Evolutionary conservation across 2,329 filamentous ascomycete species (phyloP), one percentile per base, ranked within the genome.

Genomic region (Ophiosphaerella herpotricha): DNA sequence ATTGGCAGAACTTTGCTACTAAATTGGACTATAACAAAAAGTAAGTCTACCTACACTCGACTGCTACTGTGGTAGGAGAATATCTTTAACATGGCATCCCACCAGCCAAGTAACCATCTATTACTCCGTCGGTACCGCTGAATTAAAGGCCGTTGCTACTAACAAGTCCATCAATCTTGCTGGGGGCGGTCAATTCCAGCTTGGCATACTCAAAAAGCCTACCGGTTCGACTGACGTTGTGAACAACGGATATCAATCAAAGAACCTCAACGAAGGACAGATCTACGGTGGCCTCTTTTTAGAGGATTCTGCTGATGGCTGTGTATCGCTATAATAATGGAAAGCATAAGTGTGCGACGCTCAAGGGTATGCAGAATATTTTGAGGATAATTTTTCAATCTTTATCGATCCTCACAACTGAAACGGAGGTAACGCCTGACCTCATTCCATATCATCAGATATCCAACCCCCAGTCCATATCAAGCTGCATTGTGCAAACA

Each of bases 1-100:
- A 77, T 16, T 85, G 83, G 77, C 81, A 86, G 66, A 87, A 87
- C 74, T 86, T 86, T 74, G 84, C 78, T 7, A 46, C 85, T 29
- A 80, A 77, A 18, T 72, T 85, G 12, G 79, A 87, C 67, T 87
- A 83, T 66, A 72, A 74, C 42, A 73, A 78, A 46, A 80, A 82
- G 81, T 84, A 69, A 39, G 79, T 56, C 23, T 5, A 21, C 18
- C 18, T 21, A 21, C 18, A 3, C 18, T 21, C 4, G 18, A 21
- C 18, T 4, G 18, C 18, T 21, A 21, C 4, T 21, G 18, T 21
- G 4, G 18, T 21, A 21, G 18, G 18, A 21, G 18, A 21, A 21
- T 21, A 21, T 21, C 3, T 21, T 21, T 21, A 21, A 21, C 18
- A 5, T 21, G 18, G 4, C 18, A 21, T 21, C 18, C 33, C 7